Evolutionary conservation across 768 basidiomycete species (phyloP).

Genomic region (Kwoniella newhampshirensis): DNA sequence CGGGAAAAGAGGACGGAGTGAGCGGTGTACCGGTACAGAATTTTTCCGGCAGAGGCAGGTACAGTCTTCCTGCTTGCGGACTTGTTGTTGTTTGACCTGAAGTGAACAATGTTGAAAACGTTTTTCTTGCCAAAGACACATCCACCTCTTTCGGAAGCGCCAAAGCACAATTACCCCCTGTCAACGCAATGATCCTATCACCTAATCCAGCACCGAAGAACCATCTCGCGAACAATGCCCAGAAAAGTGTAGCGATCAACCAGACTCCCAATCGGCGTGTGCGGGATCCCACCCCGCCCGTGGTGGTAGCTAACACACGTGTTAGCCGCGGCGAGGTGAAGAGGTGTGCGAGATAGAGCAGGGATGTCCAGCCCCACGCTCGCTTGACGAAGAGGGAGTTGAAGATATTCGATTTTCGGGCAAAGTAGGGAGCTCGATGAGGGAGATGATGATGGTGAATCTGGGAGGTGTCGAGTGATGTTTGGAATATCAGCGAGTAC

Average conservation of each 20-base stretch:
- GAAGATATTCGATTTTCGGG: constrained; percentile 73
- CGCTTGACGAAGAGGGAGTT: constrained; percentile 86
- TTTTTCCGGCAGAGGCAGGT: constrained; percentile 17
- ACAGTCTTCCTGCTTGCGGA: not conserved
- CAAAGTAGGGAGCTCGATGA: constrained; percentile 65
- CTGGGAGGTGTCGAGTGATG: constrained; percentile 83
- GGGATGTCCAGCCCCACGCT: constrained; percentile 87
- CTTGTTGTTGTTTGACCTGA: not conserved
- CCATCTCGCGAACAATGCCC: constrained; percentile 43
- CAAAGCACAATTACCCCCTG: constrained; percentile 40
- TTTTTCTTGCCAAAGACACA: constrained; percentile 3
- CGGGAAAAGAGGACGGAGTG: constrained; percentile 15
- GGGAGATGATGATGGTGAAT: constrained; percentile 67
- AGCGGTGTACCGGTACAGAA: constrained; percentile 22
- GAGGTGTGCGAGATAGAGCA: constrained; percentile 56
- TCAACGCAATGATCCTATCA: constrained; percentile 41
- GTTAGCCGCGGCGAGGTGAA: constrained; percentile 22
- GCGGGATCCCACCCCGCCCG: constrained; percentile 1
- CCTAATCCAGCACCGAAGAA: constrained; percentile 46
- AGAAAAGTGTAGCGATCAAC: constrained; percentile 29
- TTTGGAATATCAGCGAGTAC: constrained; percentile 56
- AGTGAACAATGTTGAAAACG: constrained; percentile 6
- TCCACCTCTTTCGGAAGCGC: constrained; percentile 19
- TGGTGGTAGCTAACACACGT: not conserved
- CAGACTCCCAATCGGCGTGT: constrained; percentile 26